Evolutionary conservation across 495 filamentous ascomycete species (phyloP), one percentile per base, ranked within the genome.

Genomic region (Tuber melanosporum): DNA sequence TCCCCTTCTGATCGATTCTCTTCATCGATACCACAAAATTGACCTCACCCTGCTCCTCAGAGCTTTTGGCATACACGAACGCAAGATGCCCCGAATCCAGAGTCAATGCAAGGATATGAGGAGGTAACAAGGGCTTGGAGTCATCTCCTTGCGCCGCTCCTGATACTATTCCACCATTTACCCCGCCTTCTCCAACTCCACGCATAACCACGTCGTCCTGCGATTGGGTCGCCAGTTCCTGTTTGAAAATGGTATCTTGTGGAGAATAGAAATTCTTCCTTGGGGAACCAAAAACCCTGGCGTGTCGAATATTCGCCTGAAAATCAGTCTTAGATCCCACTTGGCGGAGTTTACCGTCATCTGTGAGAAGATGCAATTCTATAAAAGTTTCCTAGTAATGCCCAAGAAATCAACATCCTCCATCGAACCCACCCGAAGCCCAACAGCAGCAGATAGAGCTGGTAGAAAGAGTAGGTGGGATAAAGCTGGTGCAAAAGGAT

Each of bases 271-370:
- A 80, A 52, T 76, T 77, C 39, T 76, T 80, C 49, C 76, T 75
- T 52, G 80, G 80, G 41, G 85, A 80, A n/a, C 87, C 89, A 83
- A 93, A 86, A 19, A 92, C 88, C 72, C 85, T 85, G 2, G 90
- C 91, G 82, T 90, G 90, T 71, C 89, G 86, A 79, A 93, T 93
- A 15, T 89, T 86, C 44, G 90, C 89, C 71, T 89, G 89, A 81
- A 97, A 94, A 82, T 97, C 91, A 20, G 87, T 86, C 81, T 94
- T 97, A 57, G 87, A 87, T 45, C 88, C 85, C 41, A 97, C 87
- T 76, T 93, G 90, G 71, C 90, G 87, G 19, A 98, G 87, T 75
- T 90, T 90, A 20, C 88, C 88, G 85, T 91, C 85, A 77, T 85
- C 75, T 66, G 84, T 83, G 81, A 92, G 85, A 85, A 92, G 90